phyloP scores from a whole-genome alignment of 768 basidiomycete genomes.

The Naganishia friedmannii region DNA sequence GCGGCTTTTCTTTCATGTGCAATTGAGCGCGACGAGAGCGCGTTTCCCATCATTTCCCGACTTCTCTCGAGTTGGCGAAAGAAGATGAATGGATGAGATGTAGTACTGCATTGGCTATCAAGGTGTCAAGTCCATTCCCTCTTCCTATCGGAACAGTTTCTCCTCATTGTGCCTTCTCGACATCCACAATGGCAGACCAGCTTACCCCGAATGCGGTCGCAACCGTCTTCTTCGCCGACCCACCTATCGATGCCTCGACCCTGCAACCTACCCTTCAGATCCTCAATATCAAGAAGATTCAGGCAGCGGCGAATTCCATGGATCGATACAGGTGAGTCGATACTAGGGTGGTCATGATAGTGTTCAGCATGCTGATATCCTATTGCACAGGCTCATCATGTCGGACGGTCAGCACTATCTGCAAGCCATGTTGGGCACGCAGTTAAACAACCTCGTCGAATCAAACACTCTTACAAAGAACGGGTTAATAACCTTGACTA shows the following conservation, averaged over 20 bases:
- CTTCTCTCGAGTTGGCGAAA: too few species aligned
- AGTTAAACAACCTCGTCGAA: slow-evolving; percentile 73
- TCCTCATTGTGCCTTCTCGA: neutral
- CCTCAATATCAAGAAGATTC: slow-evolving; percentile 76
- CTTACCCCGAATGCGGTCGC: slow-evolving; percentile 44
- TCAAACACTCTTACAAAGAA: slow-evolving; percentile 64
- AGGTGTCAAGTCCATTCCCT: neutral
- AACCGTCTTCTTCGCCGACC: slow-evolving; percentile 36
- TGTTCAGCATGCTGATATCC: neutral
- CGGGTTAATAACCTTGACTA: slow-evolving; percentile 67
- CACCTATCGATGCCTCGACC: slow-evolving; percentile 34
- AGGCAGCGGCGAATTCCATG: slow-evolving; percentile 50
- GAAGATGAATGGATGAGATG: too few species aligned
- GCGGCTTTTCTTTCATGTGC: too few species aligned
- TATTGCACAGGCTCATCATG: slow-evolving; percentile 65
- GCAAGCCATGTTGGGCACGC: slow-evolving; percentile 93
- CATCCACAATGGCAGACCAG: slow-evolving; percentile 38
- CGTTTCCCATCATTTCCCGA: too few species aligned
- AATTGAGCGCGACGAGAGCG: too few species aligned
- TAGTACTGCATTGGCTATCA: too few species aligned
- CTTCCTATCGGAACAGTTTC: neutral
- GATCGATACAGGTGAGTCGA: slow-evolving; percentile 50
- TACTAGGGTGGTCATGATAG: neutral
- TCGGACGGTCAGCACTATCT: slow-evolving; percentile 83
- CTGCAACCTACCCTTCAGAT: slow-evolving; percentile 65